phyloP scores from a whole-genome alignment of 257 asterid species.

The Salvia miltiorrhiza region DNA sequence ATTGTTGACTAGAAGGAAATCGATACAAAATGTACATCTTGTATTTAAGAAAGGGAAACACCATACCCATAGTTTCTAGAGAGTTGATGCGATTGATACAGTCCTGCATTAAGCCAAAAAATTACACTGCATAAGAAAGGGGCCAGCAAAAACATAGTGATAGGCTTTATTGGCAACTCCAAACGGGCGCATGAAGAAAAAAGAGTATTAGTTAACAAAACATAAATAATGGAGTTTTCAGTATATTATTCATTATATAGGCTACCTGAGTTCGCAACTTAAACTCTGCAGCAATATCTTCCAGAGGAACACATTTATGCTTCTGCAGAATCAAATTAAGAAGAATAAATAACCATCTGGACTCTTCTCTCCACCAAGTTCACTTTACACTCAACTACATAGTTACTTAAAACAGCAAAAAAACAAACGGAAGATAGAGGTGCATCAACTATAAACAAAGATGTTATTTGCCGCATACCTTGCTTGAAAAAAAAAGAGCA shows the following conservation, averaged over 20 bases:
- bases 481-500: not conserved
- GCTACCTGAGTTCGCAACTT: constrained; percentile 92
- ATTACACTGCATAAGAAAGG: constrained; percentile 11
- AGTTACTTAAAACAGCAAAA: not conserved
- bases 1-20: not conserved
- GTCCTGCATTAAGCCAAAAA: constrained; percentile 57
- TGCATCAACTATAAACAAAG: not conserved
- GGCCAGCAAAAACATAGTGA: not conserved
- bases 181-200: no score
- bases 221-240: not conserved
- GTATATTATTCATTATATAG: constrained; percentile 11
- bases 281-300: constrained; percentile 97
- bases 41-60: not conserved
- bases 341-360: constrained; percentile 11
- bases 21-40: not conserved
- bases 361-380: not conserved
- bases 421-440: not conserved
- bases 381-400: not conserved
- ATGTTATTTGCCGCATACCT: constrained; percentile 5
- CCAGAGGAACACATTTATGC: constrained; percentile 91
- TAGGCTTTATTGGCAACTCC: not conserved
- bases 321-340: constrained; percentile 49
- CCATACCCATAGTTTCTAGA: constrained; percentile 81
- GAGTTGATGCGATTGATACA: constrained; percentile 83
- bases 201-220: not conserved